These are phyloP conservation scores for Ogataea degrootiae DNA, from an alignment of 805 yeast genomes.

Conservation along the genomic window DNA sequence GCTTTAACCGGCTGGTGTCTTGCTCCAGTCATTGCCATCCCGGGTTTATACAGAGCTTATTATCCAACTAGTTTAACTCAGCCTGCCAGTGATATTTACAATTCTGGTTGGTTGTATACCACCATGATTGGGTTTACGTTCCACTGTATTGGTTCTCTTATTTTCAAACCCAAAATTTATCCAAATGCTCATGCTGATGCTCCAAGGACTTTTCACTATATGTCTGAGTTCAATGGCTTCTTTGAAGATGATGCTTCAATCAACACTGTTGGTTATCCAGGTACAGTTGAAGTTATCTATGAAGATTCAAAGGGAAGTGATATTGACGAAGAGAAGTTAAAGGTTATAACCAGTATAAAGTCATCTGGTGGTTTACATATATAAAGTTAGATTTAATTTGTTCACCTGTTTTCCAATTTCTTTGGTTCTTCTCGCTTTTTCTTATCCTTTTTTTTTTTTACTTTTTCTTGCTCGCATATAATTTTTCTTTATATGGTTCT, in stretches of 20 bases:
- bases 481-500: no score
- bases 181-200: conserved; percentile 18
- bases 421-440: not conserved
- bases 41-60: conserved; percentile 26
- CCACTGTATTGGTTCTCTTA: conserved; percentile 10
- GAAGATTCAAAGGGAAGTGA: conserved; percentile 4
- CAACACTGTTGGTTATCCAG: conserved; percentile 21
- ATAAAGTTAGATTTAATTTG: not conserved
- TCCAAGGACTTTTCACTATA: conserved; percentile 20
- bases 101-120: conserved; percentile 24
- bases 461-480: no score
- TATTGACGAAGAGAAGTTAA: conserved; percentile 9
- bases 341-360: conserved; percentile 13
- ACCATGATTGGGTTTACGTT: conserved; percentile 12
- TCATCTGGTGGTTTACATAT: conserved; percentile 14
- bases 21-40: conserved; percentile 23
- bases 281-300: conserved; percentile 9
- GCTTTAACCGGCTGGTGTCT: conserved; percentile 15
- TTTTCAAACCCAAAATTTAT: conserved; percentile 17
- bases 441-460: no score
- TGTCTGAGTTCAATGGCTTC: conserved; percentile 18
- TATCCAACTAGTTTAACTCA: conserved; percentile 12
- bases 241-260: conserved; percentile 23
- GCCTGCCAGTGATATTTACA: conserved; percentile 18
- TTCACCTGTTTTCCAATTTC: not conserved